Evolutionary conservation across 2,329 filamentous ascomycete species (phyloP), one percentile per base, ranked within the genome.

Genomic region (Sporothrix humicola): DNA sequence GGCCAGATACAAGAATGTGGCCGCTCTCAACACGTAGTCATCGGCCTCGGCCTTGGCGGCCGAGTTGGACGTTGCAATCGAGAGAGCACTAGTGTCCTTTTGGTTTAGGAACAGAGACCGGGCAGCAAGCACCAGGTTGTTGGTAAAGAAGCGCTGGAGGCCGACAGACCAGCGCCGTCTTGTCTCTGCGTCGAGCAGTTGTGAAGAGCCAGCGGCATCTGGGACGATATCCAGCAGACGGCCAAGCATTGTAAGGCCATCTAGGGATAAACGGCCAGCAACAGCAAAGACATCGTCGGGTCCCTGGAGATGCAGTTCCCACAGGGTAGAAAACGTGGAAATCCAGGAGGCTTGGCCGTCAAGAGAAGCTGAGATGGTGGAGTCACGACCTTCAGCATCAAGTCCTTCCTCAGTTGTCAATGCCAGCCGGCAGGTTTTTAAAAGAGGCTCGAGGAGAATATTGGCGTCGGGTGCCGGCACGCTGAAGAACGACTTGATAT

Each of bases 401-500:
- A 9, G 23, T 12, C 37, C 26, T 17, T 56, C 63, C 77, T 7
- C 79, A 74, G 42, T 77, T 77, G 15, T 79, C 78, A 56, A 86
- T 72, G 84, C 80, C 17, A 81, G 73, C 42, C 83, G 78, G 77
- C 87, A 89, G 2, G 87, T 77, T 1, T 78, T 77, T 5, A 90
- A 77, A 6, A 87, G 80, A 1, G 85, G 84, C 1, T 83, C 83
- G 15, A 85, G 79, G 5, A 88, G 79, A 3, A 81, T 79, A 15
- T 85, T 82, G 7, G 84, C 82, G 20, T 89, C 88, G 9, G 81
- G 75, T 0, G 85, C 84, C 0, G 87, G 82, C 0, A 82, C 82
- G 72, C 83, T 85, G 78, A 90, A 89, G 7, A 90, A 81, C 3
- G 87, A 87, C 76, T 85, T 87, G 77, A 90, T 84, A 75, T 89